Evolutionary conservation across 1,284 basidiomycete species (phyloP).

Genomic region (Neolentinus lepideus): DNA sequence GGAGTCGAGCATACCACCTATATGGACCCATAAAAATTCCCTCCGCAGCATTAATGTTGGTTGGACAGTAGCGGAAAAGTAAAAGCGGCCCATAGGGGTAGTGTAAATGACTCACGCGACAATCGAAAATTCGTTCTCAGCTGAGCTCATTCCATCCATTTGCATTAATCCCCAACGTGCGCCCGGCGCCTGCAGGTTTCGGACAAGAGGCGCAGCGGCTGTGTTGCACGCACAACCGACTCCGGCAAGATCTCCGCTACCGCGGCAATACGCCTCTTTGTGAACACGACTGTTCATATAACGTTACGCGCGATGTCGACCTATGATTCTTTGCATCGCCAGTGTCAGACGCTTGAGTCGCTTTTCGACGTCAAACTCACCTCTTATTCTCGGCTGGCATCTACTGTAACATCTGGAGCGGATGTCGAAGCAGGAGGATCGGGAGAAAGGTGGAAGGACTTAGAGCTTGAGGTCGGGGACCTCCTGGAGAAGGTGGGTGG

Average conservation of each 20-base stretch:
- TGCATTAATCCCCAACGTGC: neutral
- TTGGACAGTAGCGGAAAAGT: neutral
- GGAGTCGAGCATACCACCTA: neutral
- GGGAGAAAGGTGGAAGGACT: slow-evolving; percentile 65
- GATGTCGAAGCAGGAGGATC: slow-evolving; percentile 71
- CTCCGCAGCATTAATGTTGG: neutral
- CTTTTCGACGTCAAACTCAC: slow-evolving; percentile 88
- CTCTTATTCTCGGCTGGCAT: slow-evolving; percentile 81
- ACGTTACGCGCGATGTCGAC: slow-evolving; percentile 42
- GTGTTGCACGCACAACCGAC: neutral
- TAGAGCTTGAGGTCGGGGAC: slow-evolving; percentile 84
- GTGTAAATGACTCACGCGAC: neutral
- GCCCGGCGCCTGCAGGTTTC: neutral
- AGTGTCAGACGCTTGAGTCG: slow-evolving; percentile 87
- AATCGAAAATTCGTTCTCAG: neutral
- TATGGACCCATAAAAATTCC: neutral
- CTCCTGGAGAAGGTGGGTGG: slow-evolving; percentile 75
- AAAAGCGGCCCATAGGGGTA: neutral
- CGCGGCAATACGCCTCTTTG: neutral
- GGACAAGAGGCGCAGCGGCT: neutral
- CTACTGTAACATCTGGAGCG: slow-evolving; percentile 51
- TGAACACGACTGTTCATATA: neutral
- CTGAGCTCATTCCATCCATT: neutral
- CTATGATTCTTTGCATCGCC: slow-evolving; percentile 76
- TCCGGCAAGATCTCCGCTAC: neutral